Evolutionary conservation across 805 yeast species (phyloP).

Genomic region (Wickerhamomyces silvicola): DNA sequence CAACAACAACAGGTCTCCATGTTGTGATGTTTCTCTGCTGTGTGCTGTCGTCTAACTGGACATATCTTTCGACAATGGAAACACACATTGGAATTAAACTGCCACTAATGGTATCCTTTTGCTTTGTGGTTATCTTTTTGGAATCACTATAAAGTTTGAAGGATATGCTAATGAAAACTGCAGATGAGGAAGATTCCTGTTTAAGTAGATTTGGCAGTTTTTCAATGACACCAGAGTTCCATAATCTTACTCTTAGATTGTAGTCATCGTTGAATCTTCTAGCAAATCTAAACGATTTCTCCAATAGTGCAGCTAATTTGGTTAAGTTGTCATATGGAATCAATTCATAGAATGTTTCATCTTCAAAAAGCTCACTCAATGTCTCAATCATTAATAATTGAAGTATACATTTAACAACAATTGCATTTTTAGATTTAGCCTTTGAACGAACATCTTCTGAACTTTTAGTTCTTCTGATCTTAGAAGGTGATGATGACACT

Average conservation of each 20-base stretch:
- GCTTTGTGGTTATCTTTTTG: constrained; percentile 39
- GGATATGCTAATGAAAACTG: constrained; percentile 75
- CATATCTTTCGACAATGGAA: constrained; percentile 62
- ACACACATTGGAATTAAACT: constrained; percentile 63
- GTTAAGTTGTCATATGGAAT: constrained; percentile 65
- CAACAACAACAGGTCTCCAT: constrained; percentile 91
- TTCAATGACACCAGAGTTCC: constrained; percentile 89
- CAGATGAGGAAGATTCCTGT: constrained; percentile 88
- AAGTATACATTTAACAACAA: constrained; percentile 87
- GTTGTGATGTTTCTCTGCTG: constrained; percentile 78
- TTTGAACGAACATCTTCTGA: constrained; percentile 36
- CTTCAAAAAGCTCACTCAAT: constrained; percentile 73
- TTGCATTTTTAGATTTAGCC: constrained; percentile 56
- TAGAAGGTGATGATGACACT: constrained; percentile 10
- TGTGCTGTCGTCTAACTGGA: constrained; percentile 60
- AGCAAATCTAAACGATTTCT: constrained; percentile 74
- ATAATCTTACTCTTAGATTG: constrained; percentile 78
- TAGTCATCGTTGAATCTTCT: constrained; percentile 83
- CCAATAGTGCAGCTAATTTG: constrained; percentile 52
- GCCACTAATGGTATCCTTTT: constrained; percentile 44
- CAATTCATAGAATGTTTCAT: constrained; percentile 54
- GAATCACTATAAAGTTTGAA: constrained; percentile 73
- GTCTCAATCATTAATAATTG: constrained; percentile 87
- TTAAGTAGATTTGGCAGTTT: constrained; percentile 85
- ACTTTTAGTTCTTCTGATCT: constrained; percentile 16